Base-by-base conservation (phyloP, 805 yeast genomes). In the Yarrowia osloensis region DNA sequence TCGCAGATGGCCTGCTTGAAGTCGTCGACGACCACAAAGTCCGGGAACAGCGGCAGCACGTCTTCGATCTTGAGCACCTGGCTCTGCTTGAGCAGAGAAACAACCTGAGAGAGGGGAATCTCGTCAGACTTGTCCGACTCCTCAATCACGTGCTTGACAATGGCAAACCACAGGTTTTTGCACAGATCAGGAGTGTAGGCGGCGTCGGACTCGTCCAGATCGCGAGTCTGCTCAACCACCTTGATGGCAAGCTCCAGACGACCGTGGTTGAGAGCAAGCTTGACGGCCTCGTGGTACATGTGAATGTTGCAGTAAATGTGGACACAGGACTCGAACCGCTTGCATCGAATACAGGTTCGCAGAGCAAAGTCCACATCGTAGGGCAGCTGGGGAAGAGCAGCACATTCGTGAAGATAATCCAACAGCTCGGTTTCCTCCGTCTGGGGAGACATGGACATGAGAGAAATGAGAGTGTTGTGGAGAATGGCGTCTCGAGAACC, bases 1-100 rank as follows among this genome's bases (percentile, higher is more conserved):
- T 81, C 81, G 35, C 93, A 90, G 49, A 95, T 85, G 71, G 92
- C 97, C 55, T 89, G 90, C 70, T 91, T 91, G 73, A 95, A 85
- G 68, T 89, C 87, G 70, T 90, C 95, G 59, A 95, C 87, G 29
- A 90, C 86, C 0, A 90, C 84, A 67, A 90, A 86, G 71, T 91
- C 93, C 0, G 98, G 97, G 70, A 95, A 88, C 35, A 91, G 78
- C 1, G 96, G 96, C 62, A 95, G 77, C 46, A 95, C 74, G 72
- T 95, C 98, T 69, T 90, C 92, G 50, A 95, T 86, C 3, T 87
- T 83, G 35, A 80, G 74, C 37, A 76, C 67, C 24, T 76, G 77
- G 40, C 78, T 74, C 35, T 70, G 67, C 24, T 72, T 71, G 37
- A 74, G 68, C 17, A 76, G 69, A 28, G 69, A 71, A 8, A 73